A percentile compares a stretch with the other conserved stretches of the same genome.
Evolutionary conservation across 768 basidiomycete species (phyloP).

Genomic region (Nidula microcarpa): DNA sequence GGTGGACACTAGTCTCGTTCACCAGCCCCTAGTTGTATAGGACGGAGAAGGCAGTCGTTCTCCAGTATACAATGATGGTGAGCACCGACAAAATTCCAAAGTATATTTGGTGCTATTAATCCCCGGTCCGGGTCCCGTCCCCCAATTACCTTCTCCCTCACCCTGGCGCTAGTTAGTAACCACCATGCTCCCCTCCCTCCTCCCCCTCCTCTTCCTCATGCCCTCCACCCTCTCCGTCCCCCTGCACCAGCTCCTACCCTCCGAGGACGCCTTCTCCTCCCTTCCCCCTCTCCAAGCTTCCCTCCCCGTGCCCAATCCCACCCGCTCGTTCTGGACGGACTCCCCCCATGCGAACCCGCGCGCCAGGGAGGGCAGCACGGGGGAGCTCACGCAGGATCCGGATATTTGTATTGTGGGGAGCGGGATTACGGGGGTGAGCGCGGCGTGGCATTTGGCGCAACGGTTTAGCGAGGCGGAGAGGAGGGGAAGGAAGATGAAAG

Average conservation of each 20-base stretch:
- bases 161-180: too few relatives aligned
- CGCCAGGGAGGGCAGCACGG: conserved; percentile 62
- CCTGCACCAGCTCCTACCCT: background rate
- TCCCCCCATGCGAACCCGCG: conserved; percentile 59
- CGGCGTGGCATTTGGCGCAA: conserved; percentile 63
- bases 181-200: too few relatives aligned
- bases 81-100: too few relatives aligned
- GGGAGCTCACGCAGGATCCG: conserved; percentile 51
- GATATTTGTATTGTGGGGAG: conserved; percentile 80
- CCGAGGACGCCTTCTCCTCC: conserved; percentile 5
- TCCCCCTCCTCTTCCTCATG: too few relatives aligned
- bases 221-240: background rate
- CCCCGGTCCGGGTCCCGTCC: too few relatives aligned
- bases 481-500: conserved; percentile 23
- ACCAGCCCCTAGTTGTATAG: too few relatives aligned
- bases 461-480: conserved; percentile 5
- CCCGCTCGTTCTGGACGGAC: conserved; percentile 72
- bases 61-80: too few relatives aligned
- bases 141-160: too few relatives aligned
- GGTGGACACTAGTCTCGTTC: too few relatives aligned
- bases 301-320: conserved; percentile 60
- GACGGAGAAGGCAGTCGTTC: too few relatives aligned
- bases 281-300: conserved; percentile 1
- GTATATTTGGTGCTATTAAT: too few relatives aligned
- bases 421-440: conserved; percentile 74